Percentiles rank a stretch among this genome's conserved stretches.
phyloP scores from a whole-genome alignment of 768 basidiomycete species.

The Paxillus involutus region DNA sequence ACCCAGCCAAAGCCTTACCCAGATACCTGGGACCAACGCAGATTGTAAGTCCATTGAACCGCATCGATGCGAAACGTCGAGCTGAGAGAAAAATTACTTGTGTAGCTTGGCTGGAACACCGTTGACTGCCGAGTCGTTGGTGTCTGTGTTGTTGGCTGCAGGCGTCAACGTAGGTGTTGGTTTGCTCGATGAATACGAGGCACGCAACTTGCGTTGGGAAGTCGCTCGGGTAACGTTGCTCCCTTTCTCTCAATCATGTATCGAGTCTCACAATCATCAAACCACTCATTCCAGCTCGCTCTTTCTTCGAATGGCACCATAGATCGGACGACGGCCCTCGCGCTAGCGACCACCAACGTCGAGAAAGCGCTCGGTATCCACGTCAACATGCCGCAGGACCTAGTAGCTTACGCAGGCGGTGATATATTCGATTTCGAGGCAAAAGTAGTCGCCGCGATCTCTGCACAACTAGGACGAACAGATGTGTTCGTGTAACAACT shows the following conservation, averaged over 20 bases:
- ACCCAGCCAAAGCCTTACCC: conserved; percentile 64
- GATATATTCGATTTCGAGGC: conserved; percentile 36
- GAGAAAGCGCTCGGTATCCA: conserved; percentile 42
- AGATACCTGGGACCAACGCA: conserved; percentile 57
- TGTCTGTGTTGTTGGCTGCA: conserved; percentile 52
- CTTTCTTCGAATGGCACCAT: conserved; percentile 41
- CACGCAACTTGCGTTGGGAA: conserved; percentile 37
- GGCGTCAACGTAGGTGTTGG: conserved; percentile 68
- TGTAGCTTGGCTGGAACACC: conserved; percentile 70
- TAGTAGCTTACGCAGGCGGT: conserved; percentile 39
- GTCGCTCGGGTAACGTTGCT: conserved; percentile 35
- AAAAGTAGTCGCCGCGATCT: conserved; percentile 41
- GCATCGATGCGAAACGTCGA: too few relatives aligned
- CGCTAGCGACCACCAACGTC: conserved; percentile 40
- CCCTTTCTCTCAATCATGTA: not conserved
- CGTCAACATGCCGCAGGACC: conserved; percentile 29
- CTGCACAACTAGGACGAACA: conserved; percentile 16
- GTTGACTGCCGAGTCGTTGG: conserved; percentile 51
- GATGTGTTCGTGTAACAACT: conserved; percentile 18
- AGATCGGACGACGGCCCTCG: conserved; percentile 33
- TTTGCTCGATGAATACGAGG: conserved; percentile 31
- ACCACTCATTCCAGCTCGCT: conserved; percentile 34
- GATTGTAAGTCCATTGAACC: conserved; percentile 46
- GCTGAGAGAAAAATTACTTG: not conserved
- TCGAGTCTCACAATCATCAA: not conserved